Evolutionary conservation across 192 early-diverging fungal species (phyloP).

Genomic region (Helicostylum pulchrum): DNA sequence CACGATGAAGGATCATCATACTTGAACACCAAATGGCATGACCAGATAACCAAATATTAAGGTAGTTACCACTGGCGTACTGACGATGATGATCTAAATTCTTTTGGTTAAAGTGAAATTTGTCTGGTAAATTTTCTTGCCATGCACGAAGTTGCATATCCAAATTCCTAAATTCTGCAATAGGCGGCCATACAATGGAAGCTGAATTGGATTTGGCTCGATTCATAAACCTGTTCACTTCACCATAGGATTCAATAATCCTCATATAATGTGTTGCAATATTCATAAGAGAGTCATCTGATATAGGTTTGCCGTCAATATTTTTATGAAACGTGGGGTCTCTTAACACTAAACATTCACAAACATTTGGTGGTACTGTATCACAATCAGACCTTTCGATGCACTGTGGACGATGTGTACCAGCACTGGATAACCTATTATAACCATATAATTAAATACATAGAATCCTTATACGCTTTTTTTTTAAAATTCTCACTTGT

Average conservation of each 20-base stretch:
- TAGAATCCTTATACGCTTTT: no score
- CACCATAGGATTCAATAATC: conserved; percentile 19
- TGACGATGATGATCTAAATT: conserved; percentile 18
- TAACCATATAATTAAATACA: no score
- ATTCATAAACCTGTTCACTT: conserved; percentile 21
- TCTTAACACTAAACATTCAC: conserved; percentile 14
- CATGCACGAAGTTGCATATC: conserved; percentile 17
- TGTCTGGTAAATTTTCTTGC: conserved; percentile 15
- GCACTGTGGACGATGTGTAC: conserved; percentile 41
- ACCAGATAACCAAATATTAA: conserved; percentile 19
- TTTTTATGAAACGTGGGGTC: conserved; percentile 8
- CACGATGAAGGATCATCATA: conserved; percentile 25
- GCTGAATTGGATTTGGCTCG: conserved; percentile 7
- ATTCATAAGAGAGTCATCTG: conserved; percentile 23
- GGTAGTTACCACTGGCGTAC: conserved; percentile 15
- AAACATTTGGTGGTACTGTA: conserved; percentile 4
- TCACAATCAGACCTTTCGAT: conserved; percentile 49
- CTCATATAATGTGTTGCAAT: conserved; percentile 15
- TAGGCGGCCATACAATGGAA: conserved; percentile 22
- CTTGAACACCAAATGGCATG: conserved; percentile 26
- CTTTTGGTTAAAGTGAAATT: conserved; percentile 8
- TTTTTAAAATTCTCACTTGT: conserved; percentile 29
- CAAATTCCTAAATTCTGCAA: conserved; percentile 25
- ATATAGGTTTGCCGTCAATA: neutral
- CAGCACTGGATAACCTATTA: conserved; percentile 31